Evolutionary conservation across 441 rosid genomes (phyloP).

Genomic region (Viola pubescens): DNA sequence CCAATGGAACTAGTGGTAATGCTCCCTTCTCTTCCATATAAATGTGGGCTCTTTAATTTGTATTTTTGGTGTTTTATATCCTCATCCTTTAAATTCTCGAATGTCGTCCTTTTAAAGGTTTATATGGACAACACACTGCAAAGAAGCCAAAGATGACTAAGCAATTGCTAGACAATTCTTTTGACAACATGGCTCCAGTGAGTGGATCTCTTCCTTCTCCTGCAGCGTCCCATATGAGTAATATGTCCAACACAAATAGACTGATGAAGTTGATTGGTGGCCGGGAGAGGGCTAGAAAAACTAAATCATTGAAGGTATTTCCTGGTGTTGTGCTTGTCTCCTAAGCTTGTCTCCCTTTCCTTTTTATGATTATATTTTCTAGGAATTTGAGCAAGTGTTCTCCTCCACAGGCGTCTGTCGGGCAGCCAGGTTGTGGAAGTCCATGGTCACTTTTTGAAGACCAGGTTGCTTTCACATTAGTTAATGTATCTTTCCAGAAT

Average conservation of each 20-base stretch:
- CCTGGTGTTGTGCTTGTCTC: conserved; percentile 6
- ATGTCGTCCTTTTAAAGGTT: conserved; percentile 38
- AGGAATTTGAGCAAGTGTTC: conserved; percentile 19
- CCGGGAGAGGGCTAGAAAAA: conserved; percentile 69
- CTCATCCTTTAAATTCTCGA: conserved; percentile 20
- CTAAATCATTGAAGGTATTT: conserved; percentile 71
- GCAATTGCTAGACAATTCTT: conserved; percentile 51
- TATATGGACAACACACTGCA: conserved; percentile 55
- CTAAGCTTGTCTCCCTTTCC: conserved; percentile 15
- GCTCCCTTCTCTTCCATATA: conserved; percentile 14
- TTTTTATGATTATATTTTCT: conserved; percentile 15
- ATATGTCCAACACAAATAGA: conserved; percentile 83
- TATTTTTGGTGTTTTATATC: conserved; percentile 5
- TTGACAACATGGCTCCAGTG: conserved; percentile 47
- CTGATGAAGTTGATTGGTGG: conserved; percentile 61
- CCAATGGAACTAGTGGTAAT: conserved; percentile 66
- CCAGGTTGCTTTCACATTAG: conserved; percentile 50
- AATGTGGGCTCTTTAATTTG: neutral
- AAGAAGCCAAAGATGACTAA: conserved; percentile 80
- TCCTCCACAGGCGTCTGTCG: conserved; percentile 59
- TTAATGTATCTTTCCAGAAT: conserved; percentile 8
- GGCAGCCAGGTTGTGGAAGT: conserved; percentile 77
- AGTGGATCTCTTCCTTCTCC: conserved; percentile 76
- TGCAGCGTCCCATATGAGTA: conserved; percentile 90
- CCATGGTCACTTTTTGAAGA: conserved; percentile 96